phyloP scores from a whole-genome alignment of 2,329 filamentous ascomycete genomes.

The Xylaria sp. region DNA sequence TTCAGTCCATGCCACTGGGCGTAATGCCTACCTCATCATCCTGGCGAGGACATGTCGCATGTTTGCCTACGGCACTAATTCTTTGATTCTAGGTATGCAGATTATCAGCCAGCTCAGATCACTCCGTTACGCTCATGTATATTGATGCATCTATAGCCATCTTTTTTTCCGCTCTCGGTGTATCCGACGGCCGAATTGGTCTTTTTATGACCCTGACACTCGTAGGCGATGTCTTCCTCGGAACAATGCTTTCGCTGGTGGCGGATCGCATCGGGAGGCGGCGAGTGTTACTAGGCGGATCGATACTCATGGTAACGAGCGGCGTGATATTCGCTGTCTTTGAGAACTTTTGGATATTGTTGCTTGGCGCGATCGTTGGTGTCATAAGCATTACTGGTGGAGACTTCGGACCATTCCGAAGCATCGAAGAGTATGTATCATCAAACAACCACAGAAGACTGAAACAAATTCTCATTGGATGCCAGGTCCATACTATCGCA shows the following conservation, averaged over 20 bases:
- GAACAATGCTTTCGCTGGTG: slow-evolving; percentile 66
- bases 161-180: slow-evolving; percentile 66
- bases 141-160: slow-evolving; percentile 53
- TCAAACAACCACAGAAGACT: background rate
- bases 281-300: slow-evolving; percentile 64
- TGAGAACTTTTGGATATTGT: slow-evolving; percentile 69
- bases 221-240: slow-evolving; percentile 69
- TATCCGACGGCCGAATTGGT: slow-evolving; percentile 69
- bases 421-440: slow-evolving; percentile 67
- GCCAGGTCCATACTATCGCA: slow-evolving; percentile 66
- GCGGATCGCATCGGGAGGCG: slow-evolving; percentile 69
- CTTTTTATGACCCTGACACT: slow-evolving; percentile 74
- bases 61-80: slow-evolving; percentile 71
- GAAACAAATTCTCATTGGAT: slow-evolving; percentile 21
- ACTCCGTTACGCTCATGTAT: background rate
- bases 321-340: slow-evolving; percentile 64
- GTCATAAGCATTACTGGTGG: slow-evolving; percentile 71
- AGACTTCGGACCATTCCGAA: slow-evolving; percentile 75
- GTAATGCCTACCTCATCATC: slow-evolving; percentile 66
- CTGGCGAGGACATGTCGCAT: slow-evolving; percentile 64
- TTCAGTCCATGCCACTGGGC: slow-evolving; percentile 59
- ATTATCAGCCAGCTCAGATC: background rate
- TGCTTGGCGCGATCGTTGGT: slow-evolving; percentile 68
- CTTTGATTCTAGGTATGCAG: slow-evolving; percentile 64
- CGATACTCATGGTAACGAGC: slow-evolving; percentile 66